Evolutionary conservation across 768 basidiomycete species (phyloP), one percentile per base, ranked within the genome.

Genomic region (Mycena olivaceomarginata): DNA sequence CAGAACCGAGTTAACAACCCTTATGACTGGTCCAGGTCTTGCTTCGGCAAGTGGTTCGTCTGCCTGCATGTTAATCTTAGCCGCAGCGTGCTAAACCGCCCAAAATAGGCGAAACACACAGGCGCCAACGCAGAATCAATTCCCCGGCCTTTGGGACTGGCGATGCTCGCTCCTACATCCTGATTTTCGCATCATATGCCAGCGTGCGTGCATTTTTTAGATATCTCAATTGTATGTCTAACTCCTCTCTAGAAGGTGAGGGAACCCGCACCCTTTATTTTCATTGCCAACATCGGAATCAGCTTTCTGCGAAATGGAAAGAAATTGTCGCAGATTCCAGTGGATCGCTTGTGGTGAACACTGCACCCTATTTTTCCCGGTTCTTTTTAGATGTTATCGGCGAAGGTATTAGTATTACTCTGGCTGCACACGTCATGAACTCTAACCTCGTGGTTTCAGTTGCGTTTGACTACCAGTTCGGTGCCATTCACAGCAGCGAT

Each of bases 251-350:
- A 67, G 59, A 57, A 40, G 43, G 59, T 74, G 45, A 25, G 56
- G 22, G 45, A 8, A 76, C n/a, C 59, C 31, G 57, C 22, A 56
- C 16, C 4, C n/a, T 60, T 48, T 41, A 43, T 60, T 31, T 22
- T 43, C 46, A 37, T 8, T 25, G 22, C 56, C 66, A 41, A 59
- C 65, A 37, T 59, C 31, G n/a, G n/a, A 56, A 59, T 40, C 66
- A 92, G 91, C 83, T 92, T 63, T 88, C 88, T 8, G 81, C 86
- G 16, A 88, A 88, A 79, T 92, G 91, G 91, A 88, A 92, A 57
- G 56, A 71, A 62, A 62, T 18, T 15, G 20, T 71, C 53, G 53
- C 53, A 37, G 59, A 40, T 37, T 25, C 37, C 10, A 22, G 41
- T 40, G 59, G 15, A n/a, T 71, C 70, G 16, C 16, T 62, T 16